Conservation (phyloP, 208 protist genomes). For the Wallacemonas rigidus region DNA sequence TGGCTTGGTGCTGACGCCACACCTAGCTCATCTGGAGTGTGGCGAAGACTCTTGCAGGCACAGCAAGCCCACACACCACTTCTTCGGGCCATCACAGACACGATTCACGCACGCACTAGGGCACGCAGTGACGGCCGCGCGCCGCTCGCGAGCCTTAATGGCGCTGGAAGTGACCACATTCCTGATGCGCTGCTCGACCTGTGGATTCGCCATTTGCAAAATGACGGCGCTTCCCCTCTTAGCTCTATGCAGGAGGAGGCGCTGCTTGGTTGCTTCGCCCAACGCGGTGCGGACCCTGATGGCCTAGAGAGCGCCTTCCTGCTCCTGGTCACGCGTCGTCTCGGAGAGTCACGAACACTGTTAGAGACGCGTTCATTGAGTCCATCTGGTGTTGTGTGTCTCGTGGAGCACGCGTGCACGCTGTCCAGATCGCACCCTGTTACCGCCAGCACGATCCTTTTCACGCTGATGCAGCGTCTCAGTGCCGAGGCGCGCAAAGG, state of each 20-base stretch:
- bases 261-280: slow-evolving; percentile 43
- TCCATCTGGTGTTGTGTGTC: slow-evolving; percentile 1
- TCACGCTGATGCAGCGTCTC: slow-evolving; percentile 18
- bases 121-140: neutral
- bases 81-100: slow-evolving; percentile 2
- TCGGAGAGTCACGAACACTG: slow-evolving; percentile 44
- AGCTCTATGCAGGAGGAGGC: slow-evolving; percentile 27
- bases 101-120: neutral
- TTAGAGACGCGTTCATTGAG: slow-evolving; percentile 29
- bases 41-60: neutral
- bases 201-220: slow-evolving; percentile 44
- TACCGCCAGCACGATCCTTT: slow-evolving; percentile 15
- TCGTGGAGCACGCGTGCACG: slow-evolving; percentile 12
- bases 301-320: slow-evolving; percentile 58
- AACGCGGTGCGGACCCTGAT: slow-evolving; percentile 25
- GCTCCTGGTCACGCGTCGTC: slow-evolving; percentile 59
- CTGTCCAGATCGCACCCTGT: neutral
- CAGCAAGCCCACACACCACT: slow-evolving; percentile 1
- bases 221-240: neutral
- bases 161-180: slow-evolving; percentile 14
- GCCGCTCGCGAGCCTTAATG: neutral
- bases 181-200: slow-evolving; percentile 66
- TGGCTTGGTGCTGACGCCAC: neutral
- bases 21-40: neutral
- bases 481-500: slow-evolving; percentile 22